Base-by-base conservation (phyloP, 2,329 filamentous ascomycete species). In the Clonostachys rhizophaga region DNA sequence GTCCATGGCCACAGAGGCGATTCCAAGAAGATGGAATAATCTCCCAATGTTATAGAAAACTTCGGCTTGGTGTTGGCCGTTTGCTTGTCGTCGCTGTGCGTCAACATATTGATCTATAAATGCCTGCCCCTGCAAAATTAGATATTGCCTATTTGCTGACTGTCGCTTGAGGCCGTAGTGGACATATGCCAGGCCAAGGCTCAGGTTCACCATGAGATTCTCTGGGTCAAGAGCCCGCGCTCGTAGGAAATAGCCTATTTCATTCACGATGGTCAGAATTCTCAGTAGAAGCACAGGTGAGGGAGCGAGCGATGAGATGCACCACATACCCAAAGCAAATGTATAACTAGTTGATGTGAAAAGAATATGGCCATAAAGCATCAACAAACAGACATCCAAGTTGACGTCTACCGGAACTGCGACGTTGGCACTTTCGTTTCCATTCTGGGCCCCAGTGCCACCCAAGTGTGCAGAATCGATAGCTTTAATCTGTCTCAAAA, bases 91-190 rank as follows among this genome's bases (percentile, higher is more conserved):
- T 5, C 24, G 24, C 24, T 30, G 24, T 30, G 24, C 24, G 8
- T 61, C 54, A 8, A 58, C 56, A 36, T 69, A 69, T n/a, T 59
- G 55, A 5, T 57, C 81, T 48, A 97, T 68, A 58, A 96, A 96
- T 0, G 84, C 75, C 44, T 96, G 77, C 0, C 91, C 94, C 63
- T 97, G 91, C 53, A 89, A 76, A 40, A 96, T 83, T 39, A 91
- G 81, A 59, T 89, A 92, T 61, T 97, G 92, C 2, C 94, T 76
- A 61, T 97, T 97, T 43, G 92, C 89, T 0, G 87, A 84, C 64
- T 95, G 89, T 3, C 92, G 81, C 64, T 97, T 96, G 59, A 96
- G 78, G 1, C 87, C 86, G 62, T 94, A 87, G 63, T 96, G 89
- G 37, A 96, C 80, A 63, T 96, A 97, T 33, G 86, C 85, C 12